Evolutionary conservation across 2,329 filamentous ascomycete genomes (phyloP).

Genomic region (Botrytis aclada): DNA sequence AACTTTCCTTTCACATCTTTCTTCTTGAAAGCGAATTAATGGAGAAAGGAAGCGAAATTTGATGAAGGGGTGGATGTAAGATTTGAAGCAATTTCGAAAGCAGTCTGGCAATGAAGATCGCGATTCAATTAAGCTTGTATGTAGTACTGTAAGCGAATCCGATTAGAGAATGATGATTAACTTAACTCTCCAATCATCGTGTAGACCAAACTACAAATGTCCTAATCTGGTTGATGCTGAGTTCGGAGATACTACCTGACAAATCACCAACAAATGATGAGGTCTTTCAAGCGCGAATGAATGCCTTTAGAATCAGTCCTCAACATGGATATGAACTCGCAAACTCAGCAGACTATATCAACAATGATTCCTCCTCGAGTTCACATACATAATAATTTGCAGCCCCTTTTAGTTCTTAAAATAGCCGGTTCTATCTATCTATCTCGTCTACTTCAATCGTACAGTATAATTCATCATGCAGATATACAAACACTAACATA

Average conservation of each 20-base stretch:
- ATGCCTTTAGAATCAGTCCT: background rate
- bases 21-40: no score
- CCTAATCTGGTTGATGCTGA: background rate
- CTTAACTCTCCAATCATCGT: background rate
- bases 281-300: background rate
- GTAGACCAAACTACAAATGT: background rate
- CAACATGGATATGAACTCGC: background rate
- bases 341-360: background rate
- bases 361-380: background rate
- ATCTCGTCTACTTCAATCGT: background rate
- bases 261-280: background rate
- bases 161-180: background rate
- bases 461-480: background rate
- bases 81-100: background rate
- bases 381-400: background rate
- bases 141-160: background rate
- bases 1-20: background rate
- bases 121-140: background rate
- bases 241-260: background rate
- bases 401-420: background rate
- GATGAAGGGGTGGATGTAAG: slow-evolving; percentile 11
- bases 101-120: slow-evolving; percentile 3
- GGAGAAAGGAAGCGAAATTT: background rate
- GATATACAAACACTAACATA: background rate
- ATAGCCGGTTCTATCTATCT: background rate